Evolutionary conservation across 768 basidiomycete species (phyloP).

Genomic region (Mrakia gelida): DNA sequence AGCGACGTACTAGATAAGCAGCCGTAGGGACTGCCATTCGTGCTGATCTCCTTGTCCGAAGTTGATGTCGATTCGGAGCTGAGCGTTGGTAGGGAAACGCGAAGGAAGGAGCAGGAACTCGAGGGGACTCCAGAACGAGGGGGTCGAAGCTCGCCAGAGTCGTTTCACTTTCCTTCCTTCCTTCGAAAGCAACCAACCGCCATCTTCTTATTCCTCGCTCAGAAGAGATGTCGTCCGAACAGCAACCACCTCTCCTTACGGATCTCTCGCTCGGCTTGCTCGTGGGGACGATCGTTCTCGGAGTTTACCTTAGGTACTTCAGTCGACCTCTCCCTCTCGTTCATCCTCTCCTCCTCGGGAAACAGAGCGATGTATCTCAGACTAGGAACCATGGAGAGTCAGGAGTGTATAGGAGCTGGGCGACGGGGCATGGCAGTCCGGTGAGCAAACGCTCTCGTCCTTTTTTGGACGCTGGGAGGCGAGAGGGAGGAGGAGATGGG

Average conservation of each 20-base stretch:
- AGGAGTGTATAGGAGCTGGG: slow-evolving; percentile 85
- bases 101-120: too few relatives aligned
- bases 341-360: slow-evolving; percentile 85
- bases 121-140: too few relatives aligned
- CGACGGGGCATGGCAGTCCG: slow-evolving; percentile 63
- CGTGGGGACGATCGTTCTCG: background rate
- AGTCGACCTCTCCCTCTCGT: slow-evolving; percentile 53
- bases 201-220: background rate
- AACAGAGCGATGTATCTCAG: slow-evolving; percentile 82
- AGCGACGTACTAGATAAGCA: background rate
- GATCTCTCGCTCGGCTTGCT: slow-evolving; percentile 23
- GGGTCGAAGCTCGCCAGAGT: background rate
- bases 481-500: background rate
- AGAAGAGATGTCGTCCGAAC: background rate
- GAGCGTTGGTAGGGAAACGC: background rate
- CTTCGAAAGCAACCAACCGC: background rate
- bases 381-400: slow-evolving; percentile 78
- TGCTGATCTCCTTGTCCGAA: background rate
- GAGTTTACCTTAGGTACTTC: slow-evolving; percentile 35
- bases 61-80: background rate
- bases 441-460: slow-evolving; percentile 33
- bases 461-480: background rate
- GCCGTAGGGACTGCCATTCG: background rate
- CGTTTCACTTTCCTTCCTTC: background rate
- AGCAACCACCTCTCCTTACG: background rate